Evolutionary conservation across 208 protist genomes (phyloP).

Genomic region (Naegleria fowleri): DNA sequence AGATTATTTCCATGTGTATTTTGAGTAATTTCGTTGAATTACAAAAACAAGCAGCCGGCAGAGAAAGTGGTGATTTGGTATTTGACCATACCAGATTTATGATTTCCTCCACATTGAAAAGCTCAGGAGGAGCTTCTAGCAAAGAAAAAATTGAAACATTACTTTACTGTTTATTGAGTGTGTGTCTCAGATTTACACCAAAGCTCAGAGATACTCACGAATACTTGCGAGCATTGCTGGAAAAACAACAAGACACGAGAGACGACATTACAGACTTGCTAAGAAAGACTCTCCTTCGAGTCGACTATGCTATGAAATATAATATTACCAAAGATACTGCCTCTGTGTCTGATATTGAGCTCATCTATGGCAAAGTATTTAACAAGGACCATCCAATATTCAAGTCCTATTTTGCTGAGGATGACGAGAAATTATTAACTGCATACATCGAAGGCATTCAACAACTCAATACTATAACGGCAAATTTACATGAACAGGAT

Average conservation of each 20-base stretch:
- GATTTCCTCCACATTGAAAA: neutral
- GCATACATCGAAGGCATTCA: slow-evolving; percentile 2
- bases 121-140: neutral
- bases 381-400: neutral
- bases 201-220: slow-evolving; percentile 14
- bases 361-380: neutral
- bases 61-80: slow-evolving; percentile 19
- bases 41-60: neutral
- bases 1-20: slow-evolving; percentile 11
- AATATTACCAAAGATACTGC: neutral
- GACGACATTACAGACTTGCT: neutral
- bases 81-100: slow-evolving; percentile 24
- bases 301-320: neutral
- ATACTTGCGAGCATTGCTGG: neutral
- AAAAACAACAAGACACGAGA: neutral
- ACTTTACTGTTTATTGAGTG: neutral
- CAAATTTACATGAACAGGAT: slow-evolving; percentile 2
- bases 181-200: neutral
- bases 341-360: neutral
- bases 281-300: neutral
- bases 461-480: neutral
- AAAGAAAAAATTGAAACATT: slow-evolving; percentile 19
- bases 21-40: slow-evolving; percentile 15
- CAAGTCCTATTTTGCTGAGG: neutral
- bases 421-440: neutral